Evolutionary conservation across 2,329 filamentous ascomycete genomes (phyloP).

Genomic region (Periconia sp.): DNA sequence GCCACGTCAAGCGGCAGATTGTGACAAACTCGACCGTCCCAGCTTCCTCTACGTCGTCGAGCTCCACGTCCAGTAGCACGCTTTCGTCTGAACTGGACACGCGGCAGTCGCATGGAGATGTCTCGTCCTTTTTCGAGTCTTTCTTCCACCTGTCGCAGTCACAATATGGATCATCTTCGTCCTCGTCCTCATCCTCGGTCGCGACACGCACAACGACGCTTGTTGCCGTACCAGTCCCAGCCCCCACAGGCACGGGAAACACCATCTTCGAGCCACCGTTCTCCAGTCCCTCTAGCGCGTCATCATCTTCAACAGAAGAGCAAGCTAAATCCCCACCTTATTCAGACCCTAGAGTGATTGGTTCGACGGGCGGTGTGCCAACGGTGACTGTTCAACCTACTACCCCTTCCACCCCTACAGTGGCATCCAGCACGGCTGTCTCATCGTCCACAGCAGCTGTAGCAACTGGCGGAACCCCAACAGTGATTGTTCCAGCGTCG

Average conservation of each 20-base stretch:
- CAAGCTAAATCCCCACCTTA: no score
- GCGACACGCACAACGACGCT: no score
- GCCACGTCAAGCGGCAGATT: slow-evolving; percentile 53
- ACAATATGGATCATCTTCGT: slow-evolving; percentile 20
- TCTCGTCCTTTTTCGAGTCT: slow-evolving; percentile 34
- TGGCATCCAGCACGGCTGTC: neutral
- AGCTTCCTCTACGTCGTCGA: slow-evolving; percentile 28
- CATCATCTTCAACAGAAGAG: no score
- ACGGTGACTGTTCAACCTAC: slow-evolving; percentile 1
- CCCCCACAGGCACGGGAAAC: no score
- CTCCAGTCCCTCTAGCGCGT: no score
- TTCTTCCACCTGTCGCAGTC: slow-evolving; percentile 25
- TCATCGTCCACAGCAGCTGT: neutral
- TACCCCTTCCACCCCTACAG: neutral
- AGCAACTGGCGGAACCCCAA: neutral
- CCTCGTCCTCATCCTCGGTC: no score
- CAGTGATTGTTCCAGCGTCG: slow-evolving; percentile 4
- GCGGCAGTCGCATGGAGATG: slow-evolving; percentile 25
- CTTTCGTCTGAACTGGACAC: slow-evolving; percentile 22
- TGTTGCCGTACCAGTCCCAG: no score
- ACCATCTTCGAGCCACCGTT: no score
- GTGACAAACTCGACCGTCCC: slow-evolving; percentile 42
- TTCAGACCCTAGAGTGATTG: neutral
- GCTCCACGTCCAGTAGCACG: slow-evolving; percentile 29
- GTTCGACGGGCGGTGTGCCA: neutral